Evolutionary conservation across 108 stramenopile species (phyloP).

Genomic region (Seminavis robusta): DNA sequence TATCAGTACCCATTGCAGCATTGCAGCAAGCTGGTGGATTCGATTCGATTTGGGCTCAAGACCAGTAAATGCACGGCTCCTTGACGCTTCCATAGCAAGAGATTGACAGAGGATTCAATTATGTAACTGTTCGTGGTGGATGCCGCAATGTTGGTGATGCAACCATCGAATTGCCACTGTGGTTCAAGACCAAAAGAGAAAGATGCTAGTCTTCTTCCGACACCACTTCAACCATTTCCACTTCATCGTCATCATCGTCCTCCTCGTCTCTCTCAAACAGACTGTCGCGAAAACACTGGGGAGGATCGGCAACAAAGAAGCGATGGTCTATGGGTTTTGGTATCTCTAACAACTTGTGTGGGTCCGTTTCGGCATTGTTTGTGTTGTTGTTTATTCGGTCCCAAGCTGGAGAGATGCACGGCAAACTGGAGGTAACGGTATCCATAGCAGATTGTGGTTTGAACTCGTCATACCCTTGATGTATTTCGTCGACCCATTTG

Average conservation of each 20-base stretch:
- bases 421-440: slow-evolving; percentile 28
- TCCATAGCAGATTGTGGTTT: slow-evolving; percentile 5
- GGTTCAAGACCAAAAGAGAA: no score
- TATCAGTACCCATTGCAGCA: no score
- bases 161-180: no score
- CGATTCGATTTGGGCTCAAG: no score
- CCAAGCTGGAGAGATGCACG: slow-evolving; percentile 78
- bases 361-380: not conserved
- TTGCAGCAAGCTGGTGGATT: no score
- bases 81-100: no score
- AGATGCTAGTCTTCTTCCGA: no score
- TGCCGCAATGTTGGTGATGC: no score
- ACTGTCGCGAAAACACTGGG: slow-evolving; percentile 59
- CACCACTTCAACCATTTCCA: not conserved
- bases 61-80: no score
- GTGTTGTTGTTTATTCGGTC: slow-evolving; percentile 30
- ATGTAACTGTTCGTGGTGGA: no score
- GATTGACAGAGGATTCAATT: no score
- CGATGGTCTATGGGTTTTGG: slow-evolving; percentile 72
- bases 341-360: slow-evolving; percentile 18
- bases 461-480: not conserved
- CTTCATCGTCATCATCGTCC: slow-evolving; percentile 13
- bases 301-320: slow-evolving; percentile 74
- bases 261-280: slow-evolving; percentile 37
- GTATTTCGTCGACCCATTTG: slow-evolving; percentile 4